A percentile compares a stretch with the other conserved stretches of the same genome.
phyloP scores from a whole-genome alignment of 257 asterid species.

The Lithospermum erythrorhizon region DNA sequence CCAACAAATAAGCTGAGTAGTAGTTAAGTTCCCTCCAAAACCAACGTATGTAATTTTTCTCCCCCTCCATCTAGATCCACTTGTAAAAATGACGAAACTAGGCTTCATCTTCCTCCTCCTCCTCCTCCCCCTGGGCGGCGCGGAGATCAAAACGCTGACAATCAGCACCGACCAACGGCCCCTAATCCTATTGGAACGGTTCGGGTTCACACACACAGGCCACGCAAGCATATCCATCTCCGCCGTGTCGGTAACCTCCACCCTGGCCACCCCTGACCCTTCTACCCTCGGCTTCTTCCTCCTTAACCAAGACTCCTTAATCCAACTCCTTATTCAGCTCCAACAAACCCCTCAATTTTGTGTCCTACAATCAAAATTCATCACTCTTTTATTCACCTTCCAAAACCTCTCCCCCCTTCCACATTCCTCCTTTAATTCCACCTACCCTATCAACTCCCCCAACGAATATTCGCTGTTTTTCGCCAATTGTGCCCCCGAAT shows the following conservation, averaged over 20 bases:
- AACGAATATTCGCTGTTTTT: constrained; percentile 66
- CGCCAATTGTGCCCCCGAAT: constrained; percentile 73
- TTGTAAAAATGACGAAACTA: constrained; percentile 38
- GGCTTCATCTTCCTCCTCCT: constrained; percentile 22
- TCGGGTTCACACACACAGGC: constrained; percentile 92
- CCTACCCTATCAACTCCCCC: constrained; percentile 55
- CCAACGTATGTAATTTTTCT: not conserved
- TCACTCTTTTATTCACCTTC: constrained; percentile 49
- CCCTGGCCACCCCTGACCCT: constrained; percentile 39
- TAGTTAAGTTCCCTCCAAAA: too few species aligned
- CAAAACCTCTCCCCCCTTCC: constrained; percentile 51
- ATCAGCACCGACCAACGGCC: constrained; percentile 62
- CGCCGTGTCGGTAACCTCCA: constrained; percentile 54
- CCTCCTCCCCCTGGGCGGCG: constrained; percentile 33
- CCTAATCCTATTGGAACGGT: constrained; percentile 84
- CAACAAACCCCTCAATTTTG: constrained; percentile 66
- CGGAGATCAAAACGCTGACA: constrained; percentile 69
- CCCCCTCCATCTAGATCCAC: constrained; percentile 12
- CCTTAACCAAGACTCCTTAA: constrained; percentile 63
- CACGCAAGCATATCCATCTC: constrained; percentile 58
- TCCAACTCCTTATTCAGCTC: constrained; percentile 73
- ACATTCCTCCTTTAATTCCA: constrained; percentile 37
- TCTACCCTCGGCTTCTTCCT: constrained; percentile 78
- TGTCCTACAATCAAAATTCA: constrained; percentile 69
- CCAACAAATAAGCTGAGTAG: too few species aligned